These are phyloP conservation scores for Cinchona pubescens DNA, from an alignment of 257 asterid species.

Conservation along the genomic window DNA sequence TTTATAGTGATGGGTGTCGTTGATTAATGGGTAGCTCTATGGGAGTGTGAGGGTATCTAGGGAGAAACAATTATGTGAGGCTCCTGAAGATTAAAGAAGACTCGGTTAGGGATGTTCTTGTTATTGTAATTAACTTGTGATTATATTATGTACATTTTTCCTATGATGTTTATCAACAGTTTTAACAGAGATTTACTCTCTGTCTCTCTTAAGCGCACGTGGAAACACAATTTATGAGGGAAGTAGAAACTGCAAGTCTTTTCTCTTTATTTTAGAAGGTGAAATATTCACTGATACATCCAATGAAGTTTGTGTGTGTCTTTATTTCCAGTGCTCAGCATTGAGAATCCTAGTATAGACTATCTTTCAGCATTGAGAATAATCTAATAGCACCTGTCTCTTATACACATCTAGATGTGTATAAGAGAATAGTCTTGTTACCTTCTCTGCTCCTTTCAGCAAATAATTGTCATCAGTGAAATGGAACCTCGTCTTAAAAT, in stretches of 20 bases:
- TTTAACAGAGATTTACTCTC: neutral
- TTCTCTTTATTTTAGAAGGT: no score
- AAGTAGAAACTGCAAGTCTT: no score
- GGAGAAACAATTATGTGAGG: neutral
- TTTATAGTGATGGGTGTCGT: conserved; percentile 20
- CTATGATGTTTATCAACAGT: conserved; percentile 15
- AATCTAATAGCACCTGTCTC: no score
- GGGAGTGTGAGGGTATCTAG: conserved; percentile 10
- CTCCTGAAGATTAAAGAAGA: neutral
- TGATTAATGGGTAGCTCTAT: conserved; percentile 12
- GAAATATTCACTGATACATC: no score
- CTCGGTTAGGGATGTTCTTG: neutral
- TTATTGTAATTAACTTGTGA: conserved; percentile 1
- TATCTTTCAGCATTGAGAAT: no score
- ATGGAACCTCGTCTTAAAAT: no score
- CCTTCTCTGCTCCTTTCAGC: no score
- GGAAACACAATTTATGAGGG: no score
- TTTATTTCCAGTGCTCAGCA: neutral
- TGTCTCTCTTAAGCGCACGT: neutral
- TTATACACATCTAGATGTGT: no score
- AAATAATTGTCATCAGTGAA: no score
- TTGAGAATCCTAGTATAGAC: neutral
- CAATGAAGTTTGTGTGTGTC: no score
- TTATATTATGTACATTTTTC: neutral
- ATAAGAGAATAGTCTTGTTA: no score